phyloP scores from a whole-genome alignment of 257 asterid species.

The Solanum acaule region DNA sequence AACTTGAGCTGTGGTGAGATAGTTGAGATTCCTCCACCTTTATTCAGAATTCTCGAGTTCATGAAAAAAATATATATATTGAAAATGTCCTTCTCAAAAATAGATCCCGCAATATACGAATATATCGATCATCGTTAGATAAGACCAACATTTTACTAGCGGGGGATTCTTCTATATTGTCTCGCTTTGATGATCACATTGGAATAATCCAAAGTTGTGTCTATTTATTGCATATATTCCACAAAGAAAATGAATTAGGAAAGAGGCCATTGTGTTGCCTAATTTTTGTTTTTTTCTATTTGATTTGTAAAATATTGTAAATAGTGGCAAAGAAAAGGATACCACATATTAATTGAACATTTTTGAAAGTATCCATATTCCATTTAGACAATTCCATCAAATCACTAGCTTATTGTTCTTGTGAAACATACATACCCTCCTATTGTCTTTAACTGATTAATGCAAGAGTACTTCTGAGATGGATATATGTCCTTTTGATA shows the following conservation, averaged over 20 bases:
- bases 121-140: neutral
- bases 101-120: fast-evolving
- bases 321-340: neutral
- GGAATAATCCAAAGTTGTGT: neutral
- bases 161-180: neutral
- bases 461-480: neutral
- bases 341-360: neutral
- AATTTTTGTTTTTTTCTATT: slow-evolving; percentile 1
- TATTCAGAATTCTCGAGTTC: neutral
- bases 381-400: neutral
- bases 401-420: neutral
- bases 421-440: neutral
- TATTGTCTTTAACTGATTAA: neutral
- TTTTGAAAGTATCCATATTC: neutral
- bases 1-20: neutral
- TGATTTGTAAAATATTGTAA: neutral
- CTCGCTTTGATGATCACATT: neutral
- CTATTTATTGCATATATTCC: neutral
- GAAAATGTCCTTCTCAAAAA: neutral
- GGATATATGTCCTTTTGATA: neutral
- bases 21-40: neutral
- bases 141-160: neutral
- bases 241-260: slow-evolving; percentile 1
- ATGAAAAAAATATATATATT: neutral
- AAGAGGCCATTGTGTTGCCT: slow-evolving; percentile 4